Conservation (phyloP, 2,329 filamentous ascomycete genomes). For the Nothophaeocryptopus gaeumannii region DNA sequence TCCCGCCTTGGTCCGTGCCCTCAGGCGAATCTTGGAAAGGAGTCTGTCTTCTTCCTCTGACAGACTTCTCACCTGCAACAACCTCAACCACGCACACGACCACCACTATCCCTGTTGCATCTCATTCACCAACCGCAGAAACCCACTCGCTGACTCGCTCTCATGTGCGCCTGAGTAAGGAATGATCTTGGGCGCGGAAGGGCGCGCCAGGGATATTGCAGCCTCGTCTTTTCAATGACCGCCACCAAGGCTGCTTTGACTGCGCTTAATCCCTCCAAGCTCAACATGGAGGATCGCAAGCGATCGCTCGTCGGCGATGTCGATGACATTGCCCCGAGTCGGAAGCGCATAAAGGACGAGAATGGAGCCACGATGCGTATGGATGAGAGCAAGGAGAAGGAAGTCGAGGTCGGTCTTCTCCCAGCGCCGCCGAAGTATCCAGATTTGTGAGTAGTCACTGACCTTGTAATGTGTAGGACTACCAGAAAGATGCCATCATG, state of each 20-base stretch:
- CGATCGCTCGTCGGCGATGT: constrained; percentile 76
- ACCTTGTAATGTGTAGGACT: constrained; percentile 57
- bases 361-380: constrained; percentile 71
- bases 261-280: constrained; percentile 66
- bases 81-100: constrained; percentile 9
- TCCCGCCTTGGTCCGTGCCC: too few relatives aligned
- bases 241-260: constrained; percentile 34
- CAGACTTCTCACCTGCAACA: background rate
- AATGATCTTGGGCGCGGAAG: background rate
- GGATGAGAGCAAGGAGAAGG: constrained; percentile 68
- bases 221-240: constrained; percentile 26
- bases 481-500: constrained; percentile 93
- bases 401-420: constrained; percentile 63
- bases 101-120: background rate
- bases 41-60: background rate
- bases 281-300: constrained; percentile 99
- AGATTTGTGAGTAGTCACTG: background rate
- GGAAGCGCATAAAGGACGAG: constrained; percentile 74
- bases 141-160: too few relatives aligned
- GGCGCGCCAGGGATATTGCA: background rate
- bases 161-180: background rate
- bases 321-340: constrained; percentile 82
- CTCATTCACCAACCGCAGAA: too few relatives aligned
- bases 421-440: background rate
- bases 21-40: too few relatives aligned